Conservation (phyloP, 176 grass and related monocot species). For the Puccinellia tenuiflora region DNA sequence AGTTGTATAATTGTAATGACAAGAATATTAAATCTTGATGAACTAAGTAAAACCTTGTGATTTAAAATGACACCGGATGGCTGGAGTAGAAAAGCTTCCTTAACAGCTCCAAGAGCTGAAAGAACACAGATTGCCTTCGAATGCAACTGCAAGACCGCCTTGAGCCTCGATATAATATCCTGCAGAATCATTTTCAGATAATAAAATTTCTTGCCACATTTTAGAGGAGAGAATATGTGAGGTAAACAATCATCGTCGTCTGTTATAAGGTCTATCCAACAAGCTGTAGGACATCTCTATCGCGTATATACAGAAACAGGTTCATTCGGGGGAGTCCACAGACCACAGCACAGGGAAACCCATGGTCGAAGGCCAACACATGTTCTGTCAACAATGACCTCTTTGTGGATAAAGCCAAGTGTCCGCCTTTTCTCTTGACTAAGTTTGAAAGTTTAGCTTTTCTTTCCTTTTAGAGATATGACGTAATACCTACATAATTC, state of each 20-base stretch:
- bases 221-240: background rate
- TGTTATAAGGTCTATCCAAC: background rate
- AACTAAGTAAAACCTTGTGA: slow-evolving; percentile 39
- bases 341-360: too few relatives aligned
- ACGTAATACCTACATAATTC: background rate
- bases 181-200: slow-evolving; percentile 10
- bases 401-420: background rate
- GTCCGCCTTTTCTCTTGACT: background rate
- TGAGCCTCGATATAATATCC: slow-evolving; percentile 31
- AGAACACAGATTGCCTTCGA: slow-evolving; percentile 26
- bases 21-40: background rate
- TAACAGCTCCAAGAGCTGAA: slow-evolving; percentile 29
- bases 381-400: background rate
- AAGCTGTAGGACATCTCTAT: background rate
- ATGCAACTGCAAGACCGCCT: slow-evolving; percentile 6
- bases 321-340: too few relatives aligned
- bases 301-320: background rate
- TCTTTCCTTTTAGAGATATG: background rate
- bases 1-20: background rate
- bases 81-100: slow-evolving; percentile 30
- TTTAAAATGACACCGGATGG: slow-evolving; percentile 21
- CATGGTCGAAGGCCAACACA: too few relatives aligned
- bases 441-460: background rate
- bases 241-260: background rate
- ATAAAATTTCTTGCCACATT: background rate